These are phyloP conservation scores for Ophidiomyces ophidiicola DNA, from an alignment of 2,329 filamentous ascomycete species.

Conservation along the genomic window DNA sequence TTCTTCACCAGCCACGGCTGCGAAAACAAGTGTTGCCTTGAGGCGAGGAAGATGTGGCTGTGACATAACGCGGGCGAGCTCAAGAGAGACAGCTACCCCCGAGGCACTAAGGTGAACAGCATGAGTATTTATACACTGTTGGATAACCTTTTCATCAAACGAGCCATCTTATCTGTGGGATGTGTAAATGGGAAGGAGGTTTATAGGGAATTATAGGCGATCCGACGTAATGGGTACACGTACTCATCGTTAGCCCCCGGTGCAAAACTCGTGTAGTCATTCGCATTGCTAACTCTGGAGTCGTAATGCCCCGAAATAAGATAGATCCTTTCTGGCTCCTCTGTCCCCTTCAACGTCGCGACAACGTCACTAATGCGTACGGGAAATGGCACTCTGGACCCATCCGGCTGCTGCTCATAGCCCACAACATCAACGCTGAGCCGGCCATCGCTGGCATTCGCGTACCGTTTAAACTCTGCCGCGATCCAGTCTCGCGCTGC, in stretches of 20 bases:
- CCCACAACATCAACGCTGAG: slow-evolving; percentile 10
- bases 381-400: slow-evolving; percentile 7
- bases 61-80: slow-evolving; percentile 12
- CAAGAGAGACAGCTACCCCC: slow-evolving; percentile 12
- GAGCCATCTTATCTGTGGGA: neutral
- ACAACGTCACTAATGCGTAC: slow-evolving; percentile 12
- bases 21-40: slow-evolving; percentile 11
- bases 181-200: too few relatives aligned
- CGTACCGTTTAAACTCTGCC: slow-evolving; percentile 12
- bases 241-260: slow-evolving; percentile 13
- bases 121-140: neutral
- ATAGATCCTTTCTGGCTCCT: slow-evolving; percentile 11
- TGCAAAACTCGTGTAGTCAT: slow-evolving; percentile 10
- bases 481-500: slow-evolving; percentile 12
- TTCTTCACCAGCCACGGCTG: slow-evolving; percentile 13
- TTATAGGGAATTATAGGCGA: neutral
- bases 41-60: slow-evolving; percentile 8
- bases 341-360: slow-evolving; percentile 10
- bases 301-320: slow-evolving; percentile 12
- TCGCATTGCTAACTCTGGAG: slow-evolving; percentile 5
- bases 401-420: slow-evolving; percentile 12
- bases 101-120: slow-evolving; percentile 5
- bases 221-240: neutral
- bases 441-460: slow-evolving; percentile 8
- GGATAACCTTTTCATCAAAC: neutral